Base-by-base conservation (phyloP, 2,329 filamentous ascomycete genomes). In the Aaosphaeria pasadenensis region DNA sequence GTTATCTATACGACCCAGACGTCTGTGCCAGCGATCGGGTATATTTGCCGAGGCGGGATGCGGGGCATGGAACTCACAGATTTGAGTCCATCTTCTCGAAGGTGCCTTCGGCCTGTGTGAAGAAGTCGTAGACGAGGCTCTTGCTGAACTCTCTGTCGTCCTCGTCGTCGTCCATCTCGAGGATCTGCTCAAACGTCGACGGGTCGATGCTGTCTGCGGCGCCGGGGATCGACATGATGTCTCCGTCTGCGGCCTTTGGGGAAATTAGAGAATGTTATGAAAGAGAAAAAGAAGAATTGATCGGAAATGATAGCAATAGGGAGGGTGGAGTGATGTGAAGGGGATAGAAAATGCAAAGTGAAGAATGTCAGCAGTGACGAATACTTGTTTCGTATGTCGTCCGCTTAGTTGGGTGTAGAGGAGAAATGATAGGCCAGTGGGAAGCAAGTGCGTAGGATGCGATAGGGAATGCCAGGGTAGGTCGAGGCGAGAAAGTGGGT, bases 151-250 rank as follows among this genome's bases (percentile, higher is more conserved):
- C 90, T 60, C 85, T 81, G 55, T 92, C 88, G 7, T 85, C 83
- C 57, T 89, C 87, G 55, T 89, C 88, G 55, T 97, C 94, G 70
- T 99, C 94, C 92, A 99, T 96, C 73, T 97, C 94, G 54, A 97
- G 83, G 69, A 99, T 97, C 77, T 97, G 94, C 62, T 86, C 85
- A 63, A 99, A 99, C 48, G 91, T 95, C 47, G 73, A 69, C 52
- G 78, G 74, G 70, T 97, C 92, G 72, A 99, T 85, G 66, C 80
- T 79, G 56, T 94, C 88, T 50, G 83, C 85, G 56, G 90, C 82
- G 51, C 88, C 82, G 50, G 78, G 77, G 62, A 84, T 66, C 32
- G 55, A 57, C 67, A 70, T 70, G 57, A 69, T 69, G 63, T 60
- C n/a, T 9, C n/a, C 60, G 38, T 56, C 59, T 45, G 49, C 65